Percentiles rank a stretch among this genome's conserved stretches.
Conservation (phyloP, 257 asterid genomes). For the Dorcoceras hygrometricum region DNA sequence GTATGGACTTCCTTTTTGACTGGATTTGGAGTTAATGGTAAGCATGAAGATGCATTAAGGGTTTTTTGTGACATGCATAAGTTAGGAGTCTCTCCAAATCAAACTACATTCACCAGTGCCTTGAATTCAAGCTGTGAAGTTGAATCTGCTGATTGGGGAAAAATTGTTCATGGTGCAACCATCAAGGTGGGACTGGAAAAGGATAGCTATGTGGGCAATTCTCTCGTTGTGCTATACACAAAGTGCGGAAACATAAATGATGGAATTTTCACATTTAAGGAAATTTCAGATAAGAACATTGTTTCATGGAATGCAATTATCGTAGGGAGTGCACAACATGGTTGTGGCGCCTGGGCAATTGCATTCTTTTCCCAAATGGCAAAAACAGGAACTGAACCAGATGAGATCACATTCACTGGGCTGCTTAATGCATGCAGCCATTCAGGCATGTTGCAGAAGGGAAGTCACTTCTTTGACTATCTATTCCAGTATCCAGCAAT, state of each 20-base stretch:
- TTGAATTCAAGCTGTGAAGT: constrained; percentile 64
- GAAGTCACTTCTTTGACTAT: constrained; percentile 46
- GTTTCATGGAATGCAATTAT: constrained; percentile 88
- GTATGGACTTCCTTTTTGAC: constrained; percentile 93
- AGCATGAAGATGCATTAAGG: constrained; percentile 52
- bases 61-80: constrained; percentile 58
- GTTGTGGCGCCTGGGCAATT: constrained; percentile 61
- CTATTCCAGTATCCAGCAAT: constrained; percentile 23
- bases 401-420: constrained; percentile 82
- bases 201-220: constrained; percentile 69
- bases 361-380: constrained; percentile 62
- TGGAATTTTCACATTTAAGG: constrained; percentile 50
- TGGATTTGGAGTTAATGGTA: constrained; percentile 55
- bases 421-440: constrained; percentile 87
- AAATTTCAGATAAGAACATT: constrained; percentile 48
- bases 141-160: constrained; percentile 57
- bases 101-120: constrained; percentile 84
- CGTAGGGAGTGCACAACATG: constrained; percentile 88
- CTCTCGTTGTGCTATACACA: constrained; percentile 67
- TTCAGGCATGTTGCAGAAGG: constrained; percentile 75
- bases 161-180: constrained; percentile 56
- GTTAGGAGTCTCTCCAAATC: constrained; percentile 64
- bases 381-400: constrained; percentile 50
- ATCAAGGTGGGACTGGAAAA: constrained; percentile 61
- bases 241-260: constrained; percentile 58